Percentiles rank a stretch among this genome's conserved stretches.
phyloP scores from a whole-genome alignment of 2,329 filamentous ascomycete genomes.

The Fusarium devonianum region DNA sequence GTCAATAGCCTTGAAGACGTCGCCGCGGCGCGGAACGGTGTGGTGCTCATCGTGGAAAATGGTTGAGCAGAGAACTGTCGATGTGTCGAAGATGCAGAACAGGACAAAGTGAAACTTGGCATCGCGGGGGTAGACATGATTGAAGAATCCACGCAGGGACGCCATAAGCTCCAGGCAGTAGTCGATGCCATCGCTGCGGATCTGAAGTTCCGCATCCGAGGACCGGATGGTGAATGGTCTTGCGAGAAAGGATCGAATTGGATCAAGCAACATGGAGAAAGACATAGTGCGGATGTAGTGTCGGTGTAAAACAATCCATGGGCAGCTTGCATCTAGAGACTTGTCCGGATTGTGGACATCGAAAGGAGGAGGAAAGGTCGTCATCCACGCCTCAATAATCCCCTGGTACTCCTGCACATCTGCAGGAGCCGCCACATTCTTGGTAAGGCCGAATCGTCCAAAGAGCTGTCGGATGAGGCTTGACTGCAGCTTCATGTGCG shows the following conservation, averaged over 20 bases:
- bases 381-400: constrained; percentile 53
- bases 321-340: constrained; percentile 49
- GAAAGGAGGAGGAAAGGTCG: constrained; percentile 52
- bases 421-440: constrained; percentile 38
- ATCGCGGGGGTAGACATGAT: constrained; percentile 54
- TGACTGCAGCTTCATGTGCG: constrained; percentile 49
- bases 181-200: constrained; percentile 53
- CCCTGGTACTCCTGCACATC: constrained; percentile 45
- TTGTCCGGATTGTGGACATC: constrained; percentile 50
- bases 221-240: constrained; percentile 42
- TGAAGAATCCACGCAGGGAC: constrained; percentile 51
- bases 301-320: constrained; percentile 56
- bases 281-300: constrained; percentile 54
- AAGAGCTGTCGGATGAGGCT: constrained; percentile 44
- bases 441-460: constrained; percentile 43
- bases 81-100: constrained; percentile 60
- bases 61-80: constrained; percentile 58
- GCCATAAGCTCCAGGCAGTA: constrained; percentile 53
- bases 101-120: constrained; percentile 58
- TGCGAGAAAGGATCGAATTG: constrained; percentile 56
- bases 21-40: constrained; percentile 50
- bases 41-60: constrained; percentile 57
- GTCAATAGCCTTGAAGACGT: constrained; percentile 51
- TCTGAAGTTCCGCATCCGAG: constrained; percentile 45
- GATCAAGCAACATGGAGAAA: constrained; percentile 54